phyloP scores from a whole-genome alignment of 345 rosid genomes.

The Geranium rotundifolium region DNA sequence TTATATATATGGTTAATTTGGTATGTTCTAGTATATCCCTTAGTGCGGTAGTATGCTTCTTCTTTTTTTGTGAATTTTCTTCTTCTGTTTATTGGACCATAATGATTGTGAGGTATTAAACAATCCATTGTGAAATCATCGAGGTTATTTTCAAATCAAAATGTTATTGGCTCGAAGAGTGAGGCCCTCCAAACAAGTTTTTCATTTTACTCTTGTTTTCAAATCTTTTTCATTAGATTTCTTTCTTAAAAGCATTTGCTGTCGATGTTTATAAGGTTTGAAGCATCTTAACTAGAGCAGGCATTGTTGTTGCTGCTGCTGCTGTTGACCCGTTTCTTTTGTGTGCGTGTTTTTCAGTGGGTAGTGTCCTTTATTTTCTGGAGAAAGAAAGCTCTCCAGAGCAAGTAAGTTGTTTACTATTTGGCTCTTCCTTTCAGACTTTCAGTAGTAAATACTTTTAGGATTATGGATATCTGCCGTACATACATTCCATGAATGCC shows the following conservation, averaged over 20 bases:
- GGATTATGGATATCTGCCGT: background rate
- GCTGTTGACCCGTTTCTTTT: background rate
- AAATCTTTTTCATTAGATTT: background rate
- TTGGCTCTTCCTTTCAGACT: background rate
- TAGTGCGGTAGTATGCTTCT: background rate
- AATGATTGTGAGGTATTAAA: too few species aligned
- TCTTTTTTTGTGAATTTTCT: too few species aligned
- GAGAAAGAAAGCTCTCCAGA: constrained; percentile 70
- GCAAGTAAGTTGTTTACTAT: constrained; percentile 56
- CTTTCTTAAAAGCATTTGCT: background rate
- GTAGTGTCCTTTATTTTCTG: constrained; percentile 58
- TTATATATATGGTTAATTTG: background rate
- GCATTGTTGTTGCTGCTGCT: background rate
- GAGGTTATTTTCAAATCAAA: too few species aligned
- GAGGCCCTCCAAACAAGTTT: background rate
- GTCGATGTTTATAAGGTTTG: background rate
- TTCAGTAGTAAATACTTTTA: background rate
- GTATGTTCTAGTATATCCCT: background rate
- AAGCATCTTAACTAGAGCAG: background rate
- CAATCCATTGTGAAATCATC: too few species aligned
- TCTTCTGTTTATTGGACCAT: too few species aligned
- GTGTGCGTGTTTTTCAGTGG: constrained; percentile 48
- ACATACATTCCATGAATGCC: background rate
- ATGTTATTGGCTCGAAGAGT: background rate
- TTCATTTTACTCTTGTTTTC: background rate